These are phyloP conservation scores for Bruguiera hainesii DNA, from an alignment of 441 rosid species.

Conservation along the genomic window DNA sequence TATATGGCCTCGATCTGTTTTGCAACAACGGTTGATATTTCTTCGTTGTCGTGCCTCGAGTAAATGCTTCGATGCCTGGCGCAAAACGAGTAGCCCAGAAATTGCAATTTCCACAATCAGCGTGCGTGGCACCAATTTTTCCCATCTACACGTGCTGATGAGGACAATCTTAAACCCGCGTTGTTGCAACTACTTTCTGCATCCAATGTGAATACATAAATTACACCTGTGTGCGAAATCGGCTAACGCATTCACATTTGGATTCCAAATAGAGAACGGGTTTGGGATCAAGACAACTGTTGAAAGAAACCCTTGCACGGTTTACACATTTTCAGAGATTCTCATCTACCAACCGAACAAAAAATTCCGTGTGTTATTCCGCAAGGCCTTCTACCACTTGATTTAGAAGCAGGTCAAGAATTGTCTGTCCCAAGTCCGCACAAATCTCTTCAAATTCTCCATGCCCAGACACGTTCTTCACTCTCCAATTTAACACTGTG, in stretches of 20 bases:
- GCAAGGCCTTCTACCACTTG: slow-evolving; percentile 50
- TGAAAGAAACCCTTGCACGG: not conserved
- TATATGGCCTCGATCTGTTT: too few relatives aligned
- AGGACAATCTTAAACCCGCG: not conserved
- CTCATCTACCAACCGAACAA: too few relatives aligned
- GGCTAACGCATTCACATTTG: not conserved
- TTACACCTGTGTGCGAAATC: not conserved
- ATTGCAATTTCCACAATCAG: too few relatives aligned
- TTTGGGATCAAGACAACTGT: not conserved
- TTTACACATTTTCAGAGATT: not conserved
- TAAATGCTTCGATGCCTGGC: too few relatives aligned
- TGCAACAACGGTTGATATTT: too few relatives aligned
- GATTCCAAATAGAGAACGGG: not conserved
- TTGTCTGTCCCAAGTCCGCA: slow-evolving; percentile 43
- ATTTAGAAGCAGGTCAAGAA: slow-evolving; percentile 47
- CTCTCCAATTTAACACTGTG: slow-evolving; percentile 39
- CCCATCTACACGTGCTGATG: too few relatives aligned
- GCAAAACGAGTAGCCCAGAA: too few relatives aligned
- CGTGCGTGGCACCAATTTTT: too few relatives aligned
- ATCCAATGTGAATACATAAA: not conserved
- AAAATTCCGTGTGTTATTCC: slow-evolving; percentile 13
- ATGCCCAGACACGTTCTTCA: slow-evolving; percentile 22
- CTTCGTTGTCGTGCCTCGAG: too few relatives aligned
- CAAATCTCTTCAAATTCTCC: slow-evolving; percentile 49
- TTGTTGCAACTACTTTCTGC: not conserved